A percentile compares a stretch with the other conserved stretches of the same genome.
Evolutionary conservation across 192 early-diverging fungal species (phyloP).

Genomic region (Geosiphon pyriformis): DNA sequence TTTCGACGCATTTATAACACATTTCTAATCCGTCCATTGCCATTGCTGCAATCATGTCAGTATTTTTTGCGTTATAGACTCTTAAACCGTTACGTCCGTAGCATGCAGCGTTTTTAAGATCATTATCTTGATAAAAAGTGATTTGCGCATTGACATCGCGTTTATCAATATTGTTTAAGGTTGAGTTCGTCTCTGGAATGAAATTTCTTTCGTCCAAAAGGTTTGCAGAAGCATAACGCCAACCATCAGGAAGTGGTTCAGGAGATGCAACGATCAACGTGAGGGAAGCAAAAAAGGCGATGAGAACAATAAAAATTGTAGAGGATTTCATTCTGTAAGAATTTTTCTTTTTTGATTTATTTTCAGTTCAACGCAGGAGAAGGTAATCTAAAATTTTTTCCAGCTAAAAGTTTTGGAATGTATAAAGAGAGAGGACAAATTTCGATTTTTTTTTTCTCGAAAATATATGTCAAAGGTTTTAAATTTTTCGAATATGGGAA

Average conservation of each 20-base stretch:
- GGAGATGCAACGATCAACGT: not conserved
- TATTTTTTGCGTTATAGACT: constrained; percentile 29
- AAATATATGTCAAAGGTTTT: too few species aligned
- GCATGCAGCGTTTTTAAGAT: constrained; percentile 39
- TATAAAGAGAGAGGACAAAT: too few species aligned
- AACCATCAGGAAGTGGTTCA: constrained; percentile 6
- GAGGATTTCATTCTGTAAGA: too few species aligned
- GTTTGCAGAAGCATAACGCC: not conserved
- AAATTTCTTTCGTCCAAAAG: not conserved
- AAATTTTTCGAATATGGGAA: too few species aligned
- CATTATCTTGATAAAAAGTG: constrained; percentile 27
- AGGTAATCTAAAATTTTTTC: too few species aligned
- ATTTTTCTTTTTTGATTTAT: too few species aligned
- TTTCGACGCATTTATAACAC: constrained; percentile 11
- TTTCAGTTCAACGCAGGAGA: too few species aligned
- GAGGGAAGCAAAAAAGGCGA: not conserved
- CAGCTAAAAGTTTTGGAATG: too few species aligned
- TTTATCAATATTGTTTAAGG: not conserved
- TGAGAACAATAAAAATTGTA: too few species aligned
- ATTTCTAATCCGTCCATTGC: constrained; percentile 10
- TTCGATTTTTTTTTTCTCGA: too few species aligned
- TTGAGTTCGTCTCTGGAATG: not conserved
- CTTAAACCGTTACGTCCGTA: constrained; percentile 34
- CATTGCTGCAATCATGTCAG: constrained; percentile 39
- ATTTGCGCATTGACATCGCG: constrained; percentile 2